Evolutionary conservation across 495 filamentous ascomycete species (phyloP), one percentile per base, ranked within the genome.

Genomic region (Trichoderma reesei): DNA sequence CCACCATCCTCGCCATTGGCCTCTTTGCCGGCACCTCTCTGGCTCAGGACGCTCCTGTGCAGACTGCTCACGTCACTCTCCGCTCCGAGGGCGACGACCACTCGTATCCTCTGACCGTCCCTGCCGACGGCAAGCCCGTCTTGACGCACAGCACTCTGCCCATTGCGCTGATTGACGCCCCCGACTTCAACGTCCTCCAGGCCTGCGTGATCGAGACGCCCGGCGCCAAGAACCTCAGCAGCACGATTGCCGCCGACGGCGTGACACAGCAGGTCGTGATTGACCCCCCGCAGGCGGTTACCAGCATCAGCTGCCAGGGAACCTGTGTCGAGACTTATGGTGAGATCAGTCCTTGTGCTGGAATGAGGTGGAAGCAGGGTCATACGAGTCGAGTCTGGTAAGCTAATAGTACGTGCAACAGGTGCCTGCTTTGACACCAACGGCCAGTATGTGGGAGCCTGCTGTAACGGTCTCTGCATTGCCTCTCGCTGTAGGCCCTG

Each of bases 401-500:
- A 38, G 54, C 20, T 59, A 20, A 59, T 3, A 20, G 33, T 3
- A 18, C 1, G 20, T 26, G 36, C 34, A 36, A 34, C 10, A 61
- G 59, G 59, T 34, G 14, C 39, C 36, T 61, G 59, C 34, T 38
- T 39, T 34, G 33, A 31, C 7, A 14, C n/a, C 13, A 41, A 14
- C 59, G 39, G 18, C 59, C 59, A 44, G 61, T 42, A 14, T 6
- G 8, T 46, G 14, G 61, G 61, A 33, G 34, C 41, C 8, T 63
- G 61, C 41, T 63, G 61, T n/a, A 63, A 63, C 16, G 61, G 61
- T 4, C 26, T 63, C 0, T 63, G 61, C 41, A 42, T 42, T n/a
- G 61, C 61, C 3, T 20, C 5, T 13, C 16, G 14, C 5, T 63
- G 61, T 26, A 41, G 41, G 14, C 18, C 61, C 8, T 63, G 41